A percentile compares a stretch with the other conserved stretches of the same genome.
Conservation (phyloP, 805 yeast genomes). For the Jamesozyma rosinii region DNA sequence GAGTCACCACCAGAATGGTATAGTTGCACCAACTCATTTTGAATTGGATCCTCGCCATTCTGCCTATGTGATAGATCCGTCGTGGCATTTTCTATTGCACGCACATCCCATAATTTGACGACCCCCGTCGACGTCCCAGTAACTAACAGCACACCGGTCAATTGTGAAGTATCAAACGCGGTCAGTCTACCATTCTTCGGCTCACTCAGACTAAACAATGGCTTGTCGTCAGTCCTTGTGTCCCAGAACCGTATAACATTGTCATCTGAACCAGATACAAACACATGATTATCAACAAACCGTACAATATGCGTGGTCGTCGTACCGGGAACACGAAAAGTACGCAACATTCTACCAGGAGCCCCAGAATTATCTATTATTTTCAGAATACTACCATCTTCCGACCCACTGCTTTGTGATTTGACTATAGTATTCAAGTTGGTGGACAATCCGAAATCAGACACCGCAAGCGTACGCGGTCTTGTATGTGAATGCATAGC, state of each 20-base stretch:
- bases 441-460: conserved; percentile 26
- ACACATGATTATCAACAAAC: conserved; percentile 26
- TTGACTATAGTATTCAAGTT: conserved; percentile 25
- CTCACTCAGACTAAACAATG: conserved; percentile 19
- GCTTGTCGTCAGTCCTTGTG: conserved; percentile 22
- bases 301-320: conserved; percentile 26
- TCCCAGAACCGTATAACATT: conserved; percentile 28
- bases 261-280: conserved; percentile 29
- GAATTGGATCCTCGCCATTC: conserved; percentile 24
- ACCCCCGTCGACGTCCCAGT: conserved; percentile 29
- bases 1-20: conserved; percentile 29
- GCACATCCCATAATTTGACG: conserved; percentile 29
- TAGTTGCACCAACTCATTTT: conserved; percentile 20
- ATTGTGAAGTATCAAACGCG: conserved; percentile 24
- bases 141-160: conserved; percentile 23
- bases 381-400: conserved; percentile 25
- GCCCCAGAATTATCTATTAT: conserved; percentile 27
- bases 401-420: conserved; percentile 23
- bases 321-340: conserved; percentile 25
- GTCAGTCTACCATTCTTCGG: conserved; percentile 24
- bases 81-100: conserved; percentile 23
- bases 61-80: conserved; percentile 21
- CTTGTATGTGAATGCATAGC: conserved; percentile 23
- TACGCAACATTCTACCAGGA: conserved; percentile 25
- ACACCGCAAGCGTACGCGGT: conserved; percentile 16